Evolutionary conservation across 768 basidiomycete species (phyloP).

Genomic region (Antrodiella citrinella): DNA sequence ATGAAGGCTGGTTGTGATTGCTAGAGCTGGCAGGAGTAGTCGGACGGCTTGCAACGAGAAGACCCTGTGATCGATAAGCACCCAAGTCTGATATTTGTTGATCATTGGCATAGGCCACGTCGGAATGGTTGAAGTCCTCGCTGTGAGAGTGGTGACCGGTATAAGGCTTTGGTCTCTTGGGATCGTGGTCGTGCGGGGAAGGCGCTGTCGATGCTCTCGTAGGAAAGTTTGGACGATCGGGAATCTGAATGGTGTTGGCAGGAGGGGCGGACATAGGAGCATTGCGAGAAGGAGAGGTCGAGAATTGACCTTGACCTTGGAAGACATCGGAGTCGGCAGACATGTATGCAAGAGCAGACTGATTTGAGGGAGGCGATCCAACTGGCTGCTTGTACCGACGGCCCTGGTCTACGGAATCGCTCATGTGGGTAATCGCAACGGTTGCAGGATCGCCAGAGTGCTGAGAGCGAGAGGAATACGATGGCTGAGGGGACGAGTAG

Average conservation of each 20-base stretch:
- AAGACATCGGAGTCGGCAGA: conserved; percentile 17
- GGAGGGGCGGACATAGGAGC: conserved; percentile 12
- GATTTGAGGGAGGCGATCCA: conserved; percentile 16
- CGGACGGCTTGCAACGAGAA: conserved; percentile 50
- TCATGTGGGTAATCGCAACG: conserved; percentile 11
- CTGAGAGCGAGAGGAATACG: too few relatives aligned
- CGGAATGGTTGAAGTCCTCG: conserved; percentile 60
- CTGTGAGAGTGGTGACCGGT: conserved; percentile 48
- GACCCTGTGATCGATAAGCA: conserved; percentile 26
- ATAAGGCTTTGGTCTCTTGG: conserved; percentile 32
- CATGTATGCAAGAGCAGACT: conserved; percentile 24
- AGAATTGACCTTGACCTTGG: conserved; percentile 12
- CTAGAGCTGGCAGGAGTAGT: conserved; percentile 46
- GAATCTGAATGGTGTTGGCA: conserved; percentile 12
- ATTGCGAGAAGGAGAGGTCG: conserved; percentile 9
- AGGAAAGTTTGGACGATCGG: conserved; percentile 48
- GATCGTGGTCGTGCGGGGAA: conserved; percentile 44
- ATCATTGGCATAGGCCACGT: conserved; percentile 20
- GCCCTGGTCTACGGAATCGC: conserved; percentile 15
- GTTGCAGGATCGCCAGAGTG: conserved; percentile 9
- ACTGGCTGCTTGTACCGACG: conserved; percentile 16
- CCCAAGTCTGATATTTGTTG: conserved; percentile 15
- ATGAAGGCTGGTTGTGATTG: conserved; percentile 40
- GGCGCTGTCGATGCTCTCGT: conserved; percentile 60
- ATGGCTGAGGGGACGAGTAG: neutral